A percentile compares a stretch with the other conserved stretches of the same genome.
These are phyloP conservation scores for Anthracocystis panici-leucophaei DNA, from an alignment of 1,284 basidiomycete species.

Conservation along the genomic window DNA sequence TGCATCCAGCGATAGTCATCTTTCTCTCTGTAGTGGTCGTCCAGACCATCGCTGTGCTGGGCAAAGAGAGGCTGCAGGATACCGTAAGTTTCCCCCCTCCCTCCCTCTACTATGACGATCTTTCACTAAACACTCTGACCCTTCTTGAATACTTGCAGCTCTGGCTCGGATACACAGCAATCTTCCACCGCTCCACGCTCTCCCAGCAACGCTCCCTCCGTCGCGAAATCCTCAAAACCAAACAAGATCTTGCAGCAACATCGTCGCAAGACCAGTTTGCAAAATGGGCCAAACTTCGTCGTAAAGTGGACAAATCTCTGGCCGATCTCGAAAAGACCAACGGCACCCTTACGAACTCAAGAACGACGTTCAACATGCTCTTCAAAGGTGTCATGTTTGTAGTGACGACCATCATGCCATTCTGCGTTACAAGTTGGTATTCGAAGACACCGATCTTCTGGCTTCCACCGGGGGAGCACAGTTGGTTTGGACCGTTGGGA, in stretches of 20 bases:
- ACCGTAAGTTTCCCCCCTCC: constrained; percentile 19
- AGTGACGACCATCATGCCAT: constrained; percentile 62
- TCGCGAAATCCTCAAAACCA: constrained; percentile 73
- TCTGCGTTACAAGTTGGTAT: constrained; percentile 64
- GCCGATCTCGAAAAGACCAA: constrained; percentile 90
- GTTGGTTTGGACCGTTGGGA: constrained; percentile 62
- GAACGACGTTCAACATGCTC: constrained; percentile 53
- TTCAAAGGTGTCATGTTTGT: constrained; percentile 61
- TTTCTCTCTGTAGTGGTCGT: constrained; percentile 44
- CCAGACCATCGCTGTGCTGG: constrained; percentile 41
- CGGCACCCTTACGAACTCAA: constrained; percentile 32
- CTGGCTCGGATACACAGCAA: constrained; percentile 29
- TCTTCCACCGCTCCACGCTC: constrained; percentile 50
- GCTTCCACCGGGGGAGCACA: constrained; percentile 56
- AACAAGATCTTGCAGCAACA: constrained; percentile 87
- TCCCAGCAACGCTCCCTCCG: constrained; percentile 44
- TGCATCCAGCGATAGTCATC: constrained; percentile 63
- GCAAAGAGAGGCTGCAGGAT: constrained; percentile 46
- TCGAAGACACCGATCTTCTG: constrained; percentile 67
- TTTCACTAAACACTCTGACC: constrained; percentile 1
- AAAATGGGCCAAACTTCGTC: constrained; percentile 94
- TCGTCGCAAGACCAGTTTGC: constrained; percentile 97
- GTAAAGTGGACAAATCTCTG: constrained; percentile 92
- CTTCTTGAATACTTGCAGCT: constrained; percentile 10
- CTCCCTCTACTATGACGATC: too few relatives aligned